A percentile compares a stretch with the other conserved stretches of the same genome.
These are phyloP conservation scores for Nemania serpens DNA, from an alignment of 2,329 filamentous ascomycete genomes.

Conservation along the genomic window DNA sequence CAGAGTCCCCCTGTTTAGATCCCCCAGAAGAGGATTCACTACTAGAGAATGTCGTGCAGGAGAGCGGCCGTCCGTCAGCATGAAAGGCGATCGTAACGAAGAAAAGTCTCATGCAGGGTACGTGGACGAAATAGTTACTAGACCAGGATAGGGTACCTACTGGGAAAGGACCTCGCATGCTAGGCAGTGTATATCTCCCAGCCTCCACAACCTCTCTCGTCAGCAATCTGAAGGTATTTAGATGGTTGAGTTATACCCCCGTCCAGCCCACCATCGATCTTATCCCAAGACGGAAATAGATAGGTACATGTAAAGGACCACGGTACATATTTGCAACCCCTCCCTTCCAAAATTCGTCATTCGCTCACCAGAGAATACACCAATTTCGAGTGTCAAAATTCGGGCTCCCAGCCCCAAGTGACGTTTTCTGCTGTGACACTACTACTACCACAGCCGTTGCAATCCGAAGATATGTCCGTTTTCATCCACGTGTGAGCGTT, in stretches of 20 bases:
- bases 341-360: conserved; percentile 13
- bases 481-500: conserved; percentile 24
- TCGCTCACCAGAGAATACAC: conserved; percentile 25
- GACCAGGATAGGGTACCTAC: conserved; percentile 13
- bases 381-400: conserved; percentile 8
- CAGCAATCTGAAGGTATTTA: conserved; percentile 17
- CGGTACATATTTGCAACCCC: conserved; percentile 16
- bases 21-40: neutral
- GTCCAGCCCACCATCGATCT: conserved; percentile 14
- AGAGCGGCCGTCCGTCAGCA: conserved; percentile 16
- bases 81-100: conserved; percentile 11
- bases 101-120: conserved; percentile 18
- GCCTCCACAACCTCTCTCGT: conserved; percentile 27
- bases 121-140: conserved; percentile 5
- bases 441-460: conserved; percentile 22
- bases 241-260: conserved; percentile 18
- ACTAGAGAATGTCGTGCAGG: conserved; percentile 24
- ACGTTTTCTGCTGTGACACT: conserved; percentile 18
- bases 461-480: conserved; percentile 27
- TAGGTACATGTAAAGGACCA: conserved; percentile 21
- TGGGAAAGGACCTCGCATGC: conserved; percentile 32
- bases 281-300: conserved; percentile 28
- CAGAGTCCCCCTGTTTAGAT: conserved; percentile 12
- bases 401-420: conserved; percentile 13
- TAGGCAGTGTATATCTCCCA: conserved; percentile 15